Percentiles rank a stretch among this genome's conserved stretches.
Conservation (phyloP, 75 land plant species). For the Cupressus sempervirens region DNA sequence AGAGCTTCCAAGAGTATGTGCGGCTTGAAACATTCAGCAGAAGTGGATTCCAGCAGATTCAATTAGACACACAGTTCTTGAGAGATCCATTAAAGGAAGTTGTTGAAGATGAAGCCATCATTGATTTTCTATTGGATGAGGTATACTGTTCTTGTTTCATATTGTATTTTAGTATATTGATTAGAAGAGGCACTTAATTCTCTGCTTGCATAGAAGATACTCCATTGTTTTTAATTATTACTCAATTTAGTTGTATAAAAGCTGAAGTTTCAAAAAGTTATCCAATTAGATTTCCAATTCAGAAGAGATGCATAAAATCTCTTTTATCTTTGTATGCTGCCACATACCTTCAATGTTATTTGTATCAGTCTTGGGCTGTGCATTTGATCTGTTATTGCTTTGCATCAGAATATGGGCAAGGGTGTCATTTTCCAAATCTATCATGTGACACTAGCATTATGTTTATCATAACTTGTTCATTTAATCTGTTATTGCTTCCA, state of each 20-base stretch:
- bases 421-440: too few relatives aligned
- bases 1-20: slow-evolving; percentile 92
- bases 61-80: slow-evolving; percentile 83
- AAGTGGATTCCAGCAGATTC: slow-evolving; percentile 95
- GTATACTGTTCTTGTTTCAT: slow-evolving; percentile 27
- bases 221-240: not conserved
- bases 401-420: too few relatives aligned
- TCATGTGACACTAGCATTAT: too few relatives aligned
- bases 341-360: not conserved
- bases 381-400: too few relatives aligned
- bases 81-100: slow-evolving; percentile 62
- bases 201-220: not conserved
- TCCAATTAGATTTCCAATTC: not conserved
- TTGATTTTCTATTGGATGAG: slow-evolving; percentile 90
- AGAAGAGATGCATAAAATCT: not conserved
- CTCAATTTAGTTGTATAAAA: not conserved
- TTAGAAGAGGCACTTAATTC: not conserved
- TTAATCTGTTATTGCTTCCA: too few relatives aligned
- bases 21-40: slow-evolving; percentile 89
- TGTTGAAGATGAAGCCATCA: slow-evolving; percentile 72
- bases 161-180: not conserved
- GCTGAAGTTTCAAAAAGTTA: not conserved
- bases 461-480: not conserved
- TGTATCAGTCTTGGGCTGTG: not conserved
- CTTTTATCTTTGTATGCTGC: not conserved